Conservation (phyloP, 345 rosid species). For the Orychophragmus violaceus region DNA sequence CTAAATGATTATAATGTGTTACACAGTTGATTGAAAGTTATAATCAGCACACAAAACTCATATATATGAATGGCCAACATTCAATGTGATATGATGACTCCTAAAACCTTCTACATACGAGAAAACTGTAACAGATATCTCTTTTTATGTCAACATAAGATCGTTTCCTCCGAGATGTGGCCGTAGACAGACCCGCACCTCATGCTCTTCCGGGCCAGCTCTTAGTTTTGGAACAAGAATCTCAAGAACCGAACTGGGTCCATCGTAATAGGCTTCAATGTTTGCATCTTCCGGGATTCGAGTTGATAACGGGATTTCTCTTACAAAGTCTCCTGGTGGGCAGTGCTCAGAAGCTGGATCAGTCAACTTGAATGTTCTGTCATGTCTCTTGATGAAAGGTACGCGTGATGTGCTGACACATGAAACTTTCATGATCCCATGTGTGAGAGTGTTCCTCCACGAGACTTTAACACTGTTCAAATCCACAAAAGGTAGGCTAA, state of each 20-base stretch:
- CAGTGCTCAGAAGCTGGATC: constrained; percentile 94
- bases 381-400: constrained; percentile 75
- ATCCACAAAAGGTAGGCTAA: constrained; percentile 90
- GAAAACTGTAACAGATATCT: background rate
- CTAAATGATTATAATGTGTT: background rate
- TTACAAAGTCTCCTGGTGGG: constrained; percentile 91
- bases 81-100: constrained; percentile 17
- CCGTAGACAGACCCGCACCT: constrained; percentile 87
- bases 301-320: constrained; percentile 77
- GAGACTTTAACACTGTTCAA: constrained; percentile 88
- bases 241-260: constrained; percentile 84
- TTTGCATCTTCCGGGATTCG: constrained; percentile 93
- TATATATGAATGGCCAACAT: constrained; percentile 1
- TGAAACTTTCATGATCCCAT: constrained; percentile 78
- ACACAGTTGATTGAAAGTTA: background rate
- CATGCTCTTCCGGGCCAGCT: constrained; percentile 83
- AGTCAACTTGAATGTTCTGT: constrained; percentile 87
- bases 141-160: constrained; percentile 62
- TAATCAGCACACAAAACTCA: background rate
- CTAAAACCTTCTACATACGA: constrained; percentile 14
- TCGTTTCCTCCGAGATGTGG: constrained; percentile 63
- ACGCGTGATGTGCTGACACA: constrained; percentile 68
- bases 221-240: constrained; percentile 85
- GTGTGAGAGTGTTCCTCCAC: constrained; percentile 80
- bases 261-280: constrained; percentile 83